These are phyloP conservation scores for Tylopilus rubrobrunneus DNA, from an alignment of 768 basidiomycete species.

Conservation along the genomic window DNA sequence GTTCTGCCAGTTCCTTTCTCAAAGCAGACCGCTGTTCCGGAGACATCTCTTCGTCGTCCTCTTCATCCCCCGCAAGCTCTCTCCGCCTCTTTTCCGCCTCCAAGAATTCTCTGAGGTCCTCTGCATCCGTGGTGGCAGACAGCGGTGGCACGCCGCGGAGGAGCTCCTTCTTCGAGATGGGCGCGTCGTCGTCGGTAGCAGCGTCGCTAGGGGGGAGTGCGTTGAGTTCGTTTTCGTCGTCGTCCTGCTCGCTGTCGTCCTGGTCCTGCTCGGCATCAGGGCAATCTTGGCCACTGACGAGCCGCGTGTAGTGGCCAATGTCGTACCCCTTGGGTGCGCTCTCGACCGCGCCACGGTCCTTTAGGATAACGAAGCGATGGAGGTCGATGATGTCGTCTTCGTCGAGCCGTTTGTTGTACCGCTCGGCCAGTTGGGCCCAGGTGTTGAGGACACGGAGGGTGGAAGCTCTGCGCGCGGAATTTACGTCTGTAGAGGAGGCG, in stretches of 20 bases:
- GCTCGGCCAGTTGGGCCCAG: slow-evolving; percentile 67
- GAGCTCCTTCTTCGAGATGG: slow-evolving; percentile 29
- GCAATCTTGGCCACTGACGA: slow-evolving; percentile 36
- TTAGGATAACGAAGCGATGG: slow-evolving; percentile 53
- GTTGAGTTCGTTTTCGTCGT: slow-evolving; percentile 56
- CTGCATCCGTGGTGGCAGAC: slow-evolving; percentile 46
- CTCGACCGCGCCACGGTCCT: slow-evolving; percentile 67
- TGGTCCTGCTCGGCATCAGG: slow-evolving; percentile 40
- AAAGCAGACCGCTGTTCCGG: slow-evolving; percentile 14
- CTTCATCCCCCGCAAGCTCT: slow-evolving; percentile 33
- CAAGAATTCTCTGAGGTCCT: slow-evolving; percentile 64
- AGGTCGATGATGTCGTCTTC: slow-evolving; percentile 82
- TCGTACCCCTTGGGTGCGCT: slow-evolving; percentile 36
- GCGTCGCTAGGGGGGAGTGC: slow-evolving; percentile 37
- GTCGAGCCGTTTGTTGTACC: slow-evolving; percentile 62
- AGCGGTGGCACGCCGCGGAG: slow-evolving; percentile 43
- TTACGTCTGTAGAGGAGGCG: slow-evolving; percentile 38
- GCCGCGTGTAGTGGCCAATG: slow-evolving; percentile 50
- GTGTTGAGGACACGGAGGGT: slow-evolving; percentile 53
- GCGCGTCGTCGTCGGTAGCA: slow-evolving; percentile 25
- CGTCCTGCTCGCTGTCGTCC: slow-evolving; percentile 50
- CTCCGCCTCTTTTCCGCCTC: slow-evolving; percentile 56
- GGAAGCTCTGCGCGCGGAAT: slow-evolving; percentile 51
- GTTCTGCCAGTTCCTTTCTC: slow-evolving; percentile 15
- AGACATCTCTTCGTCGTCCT: slow-evolving; percentile 25